These are phyloP conservation scores for Proliferodiscus dingleyae DNA, from an alignment of 2,329 filamentous ascomycete genomes.

Conservation along the genomic window DNA sequence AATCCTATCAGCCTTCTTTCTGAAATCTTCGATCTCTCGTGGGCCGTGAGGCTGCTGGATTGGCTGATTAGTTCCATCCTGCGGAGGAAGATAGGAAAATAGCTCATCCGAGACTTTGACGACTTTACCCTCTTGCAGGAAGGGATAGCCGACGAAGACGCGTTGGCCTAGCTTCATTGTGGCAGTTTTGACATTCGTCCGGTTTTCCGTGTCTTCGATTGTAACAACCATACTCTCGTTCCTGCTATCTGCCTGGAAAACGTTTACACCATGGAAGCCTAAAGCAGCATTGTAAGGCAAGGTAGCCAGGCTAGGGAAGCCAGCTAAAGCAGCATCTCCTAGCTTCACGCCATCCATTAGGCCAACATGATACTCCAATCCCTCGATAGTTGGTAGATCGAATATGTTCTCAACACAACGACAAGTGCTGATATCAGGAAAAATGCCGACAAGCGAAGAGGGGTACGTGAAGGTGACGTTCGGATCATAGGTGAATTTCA, in stretches of 20 bases:
- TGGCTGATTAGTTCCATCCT: conserved; percentile 57
- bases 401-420: conserved; percentile 95
- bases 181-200: conserved; percentile 66
- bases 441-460: conserved; percentile 82
- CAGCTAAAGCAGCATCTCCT: conserved; percentile 77
- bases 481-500: conserved; percentile 86
- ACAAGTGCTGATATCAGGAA: conserved; percentile 82
- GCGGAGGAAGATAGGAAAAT: conserved; percentile 75
- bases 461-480: conserved; percentile 78
- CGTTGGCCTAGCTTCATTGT: conserved; percentile 77
- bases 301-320: conserved; percentile 86
- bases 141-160: conserved; percentile 91
- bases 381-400: conserved; percentile 87
- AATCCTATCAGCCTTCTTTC: conserved; percentile 76
- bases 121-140: conserved; percentile 89
- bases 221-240: conserved; percentile 97
- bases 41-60: conserved; percentile 66
- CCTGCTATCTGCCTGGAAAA: conserved; percentile 92
- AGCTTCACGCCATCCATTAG: conserved; percentile 80
- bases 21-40: conserved; percentile 75
- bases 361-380: conserved; percentile 77
- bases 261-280: conserved; percentile 83
- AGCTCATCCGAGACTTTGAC: conserved; percentile 86
- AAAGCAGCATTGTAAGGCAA: conserved; percentile 77
- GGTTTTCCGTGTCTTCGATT: conserved; percentile 66